Base-by-base conservation (phyloP, 768 basidiomycete species). In the Serendipita sp. region DNA sequence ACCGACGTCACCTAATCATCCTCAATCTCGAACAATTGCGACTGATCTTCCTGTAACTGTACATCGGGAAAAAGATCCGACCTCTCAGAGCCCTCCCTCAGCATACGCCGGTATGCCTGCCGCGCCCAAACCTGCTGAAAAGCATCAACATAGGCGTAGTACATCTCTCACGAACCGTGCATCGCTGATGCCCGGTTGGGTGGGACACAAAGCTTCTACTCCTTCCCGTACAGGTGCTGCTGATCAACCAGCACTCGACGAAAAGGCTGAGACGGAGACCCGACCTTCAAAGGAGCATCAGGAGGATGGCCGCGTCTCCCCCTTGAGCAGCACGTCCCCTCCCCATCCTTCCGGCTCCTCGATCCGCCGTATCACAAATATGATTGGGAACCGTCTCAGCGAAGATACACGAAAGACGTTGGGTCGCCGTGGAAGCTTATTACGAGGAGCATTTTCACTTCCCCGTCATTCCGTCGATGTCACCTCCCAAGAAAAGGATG, bases 71-170 rank as follows among this genome's bases (percentile, higher is more conserved):
- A 85, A 2, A 75, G 86, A 28, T 64, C 64, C 20, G 28, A 58
- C 20, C 24, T 34, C 53, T 24, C 30, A 4, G 22, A 20, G 4
- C 22, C 53, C 53, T 24, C 53, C 53, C 31, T 58, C 53, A 9
- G 24, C 53, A 24, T 58, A 5, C 31, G 45, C 45, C 28, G 45
- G 45, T n/a, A 58, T 17, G 64, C 71, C 4, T 50, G 58, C 71
- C 1, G 70, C 74, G 4, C 66, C 72, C 17, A 74, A 74, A 43
- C 68, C 72, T 2, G 65, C 69, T 30, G 76, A 76, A 31, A 87
- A 85, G 3, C 90, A 93, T 72, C 78, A 85, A 61, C 77, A 89
- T 61, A 90, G 87, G 65, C 90, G 91, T 70, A 88, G 87, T 69
- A 73, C 69, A 1, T 73, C 72, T 2, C 67, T 78, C 20, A 76